These are phyloP conservation scores for Prunus dulcis DNA, from an alignment of 306 rosid species.

Conservation along the genomic window DNA sequence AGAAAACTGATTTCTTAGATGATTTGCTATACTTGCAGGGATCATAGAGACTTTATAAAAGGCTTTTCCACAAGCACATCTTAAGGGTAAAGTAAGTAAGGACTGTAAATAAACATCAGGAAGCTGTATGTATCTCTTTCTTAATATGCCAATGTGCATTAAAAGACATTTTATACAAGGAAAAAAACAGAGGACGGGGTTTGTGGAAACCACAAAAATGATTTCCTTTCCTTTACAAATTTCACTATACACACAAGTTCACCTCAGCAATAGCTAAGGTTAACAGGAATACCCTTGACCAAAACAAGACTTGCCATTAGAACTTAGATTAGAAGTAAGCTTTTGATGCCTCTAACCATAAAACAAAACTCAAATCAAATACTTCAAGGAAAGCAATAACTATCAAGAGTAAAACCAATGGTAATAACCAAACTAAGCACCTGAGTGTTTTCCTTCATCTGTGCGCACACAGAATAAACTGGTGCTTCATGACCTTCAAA, in stretches of 20 bases:
- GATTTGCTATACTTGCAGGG: neutral
- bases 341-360: neutral
- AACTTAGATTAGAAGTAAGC: neutral
- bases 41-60: neutral
- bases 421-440: conserved; percentile 20
- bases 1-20: neutral
- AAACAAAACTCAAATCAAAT: neutral
- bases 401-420: neutral
- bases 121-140: neutral
- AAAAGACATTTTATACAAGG: neutral
- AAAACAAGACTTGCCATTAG: neutral
- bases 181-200: neutral
- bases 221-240: neutral
- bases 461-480: conserved; percentile 42
- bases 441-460: conserved; percentile 10
- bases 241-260: neutral
- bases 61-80: neutral
- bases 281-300: neutral
- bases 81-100: neutral
- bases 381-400: neutral
- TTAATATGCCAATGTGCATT: neutral
- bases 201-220: neutral
- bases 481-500: conserved; percentile 40
- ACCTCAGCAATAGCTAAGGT: neutral
- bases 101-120: neutral